phyloP scores from a whole-genome alignment of 208 protist genomes.

The Crithidia brevicula region DNA sequence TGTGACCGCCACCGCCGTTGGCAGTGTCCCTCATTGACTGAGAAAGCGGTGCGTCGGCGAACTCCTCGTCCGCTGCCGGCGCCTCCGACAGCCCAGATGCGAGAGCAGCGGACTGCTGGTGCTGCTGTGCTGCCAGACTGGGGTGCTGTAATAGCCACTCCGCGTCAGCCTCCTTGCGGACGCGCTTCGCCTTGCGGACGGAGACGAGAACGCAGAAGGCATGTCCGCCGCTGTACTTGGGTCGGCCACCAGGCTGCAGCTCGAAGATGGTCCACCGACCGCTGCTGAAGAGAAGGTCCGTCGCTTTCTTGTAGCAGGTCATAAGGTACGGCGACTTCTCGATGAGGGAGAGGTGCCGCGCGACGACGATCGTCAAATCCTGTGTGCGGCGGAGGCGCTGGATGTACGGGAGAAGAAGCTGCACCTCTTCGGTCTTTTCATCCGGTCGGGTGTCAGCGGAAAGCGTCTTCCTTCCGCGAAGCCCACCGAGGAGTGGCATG shows the following conservation, averaged over 20 bases:
- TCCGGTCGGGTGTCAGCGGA: neutral
- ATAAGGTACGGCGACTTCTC: slow-evolving; percentile 70
- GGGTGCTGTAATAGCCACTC: slow-evolving; percentile 27
- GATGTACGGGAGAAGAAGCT: slow-evolving; percentile 60
- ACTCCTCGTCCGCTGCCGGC: neutral
- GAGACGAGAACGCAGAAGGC: slow-evolving; percentile 59
- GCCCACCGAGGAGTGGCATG: neutral
- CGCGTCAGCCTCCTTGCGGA: slow-evolving; percentile 34
- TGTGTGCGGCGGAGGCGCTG: slow-evolving; percentile 66
- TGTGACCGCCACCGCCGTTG: neutral
- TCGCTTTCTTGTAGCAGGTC: slow-evolving; percentile 58
- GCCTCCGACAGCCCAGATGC: neutral
- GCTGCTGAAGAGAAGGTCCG: slow-evolving; percentile 68
- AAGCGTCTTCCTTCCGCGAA: neutral
- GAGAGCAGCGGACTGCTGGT: neutral
- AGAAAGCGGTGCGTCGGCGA: neutral
- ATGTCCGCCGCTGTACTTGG: slow-evolving; percentile 38
- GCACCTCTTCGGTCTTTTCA: neutral
- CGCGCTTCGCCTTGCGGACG: slow-evolving; percentile 40
- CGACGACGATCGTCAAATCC: slow-evolving; percentile 71
- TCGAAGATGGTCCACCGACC: slow-evolving; percentile 87
- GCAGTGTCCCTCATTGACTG: neutral
- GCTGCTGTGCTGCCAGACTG: neutral
- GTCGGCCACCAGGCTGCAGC: slow-evolving; percentile 54
- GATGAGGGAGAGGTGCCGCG: slow-evolving; percentile 60